A percentile compares a stretch with the other conserved stretches of the same genome.
These are phyloP conservation scores for Shiraia sp. DNA, from an alignment of 2,329 filamentous ascomycete genomes.

Conservation along the genomic window DNA sequence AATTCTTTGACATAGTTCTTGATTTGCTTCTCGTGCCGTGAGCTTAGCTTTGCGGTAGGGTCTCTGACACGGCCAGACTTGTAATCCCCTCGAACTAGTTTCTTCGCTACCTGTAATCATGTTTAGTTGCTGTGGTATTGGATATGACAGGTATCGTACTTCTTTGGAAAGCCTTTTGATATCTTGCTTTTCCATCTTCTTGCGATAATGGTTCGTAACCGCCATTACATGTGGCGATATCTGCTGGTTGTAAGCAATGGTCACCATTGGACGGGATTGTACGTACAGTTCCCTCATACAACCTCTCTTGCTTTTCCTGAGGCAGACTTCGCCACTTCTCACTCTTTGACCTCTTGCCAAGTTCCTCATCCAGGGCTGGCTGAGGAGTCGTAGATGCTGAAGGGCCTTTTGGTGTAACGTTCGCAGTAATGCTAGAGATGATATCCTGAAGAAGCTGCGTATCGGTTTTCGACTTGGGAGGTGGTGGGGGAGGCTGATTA, in stretches of 20 bases:
- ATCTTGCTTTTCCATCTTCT: conserved; percentile 82
- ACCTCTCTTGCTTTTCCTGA: conserved; percentile 87
- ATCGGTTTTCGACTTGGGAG: conserved; percentile 69
- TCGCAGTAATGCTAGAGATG: conserved; percentile 76
- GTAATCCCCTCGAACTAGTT: conserved; percentile 88
- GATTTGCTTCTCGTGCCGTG: conserved; percentile 79
- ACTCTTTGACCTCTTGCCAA: conserved; percentile 54
- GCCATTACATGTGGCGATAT: conserved; percentile 83
- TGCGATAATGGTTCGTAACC: conserved; percentile 82
- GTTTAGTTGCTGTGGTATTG: conserved; percentile 10
- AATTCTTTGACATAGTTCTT: conserved; percentile 84
- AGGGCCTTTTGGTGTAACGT: conserved; percentile 58
- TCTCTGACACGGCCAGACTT: conserved; percentile 86
- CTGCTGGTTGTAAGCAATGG: conserved; percentile 50
- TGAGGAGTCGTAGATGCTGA: conserved; percentile 69
- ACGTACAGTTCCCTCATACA: conserved; percentile 91
- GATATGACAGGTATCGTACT: conserved; percentile 38
- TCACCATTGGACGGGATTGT: neutral
- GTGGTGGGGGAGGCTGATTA: conserved; percentile 58
- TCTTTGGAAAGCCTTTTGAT: conserved; percentile 68
- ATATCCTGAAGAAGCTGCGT: conserved; percentile 76
- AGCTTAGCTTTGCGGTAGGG: conserved; percentile 70
- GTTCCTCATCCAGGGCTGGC: conserved; percentile 58
- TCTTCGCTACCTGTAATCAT: conserved; percentile 68
- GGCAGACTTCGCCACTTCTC: conserved; percentile 73